Evolutionary conservation across 768 basidiomycete genomes (phyloP).

Genomic region (Kwoniella botswanensis): DNA sequence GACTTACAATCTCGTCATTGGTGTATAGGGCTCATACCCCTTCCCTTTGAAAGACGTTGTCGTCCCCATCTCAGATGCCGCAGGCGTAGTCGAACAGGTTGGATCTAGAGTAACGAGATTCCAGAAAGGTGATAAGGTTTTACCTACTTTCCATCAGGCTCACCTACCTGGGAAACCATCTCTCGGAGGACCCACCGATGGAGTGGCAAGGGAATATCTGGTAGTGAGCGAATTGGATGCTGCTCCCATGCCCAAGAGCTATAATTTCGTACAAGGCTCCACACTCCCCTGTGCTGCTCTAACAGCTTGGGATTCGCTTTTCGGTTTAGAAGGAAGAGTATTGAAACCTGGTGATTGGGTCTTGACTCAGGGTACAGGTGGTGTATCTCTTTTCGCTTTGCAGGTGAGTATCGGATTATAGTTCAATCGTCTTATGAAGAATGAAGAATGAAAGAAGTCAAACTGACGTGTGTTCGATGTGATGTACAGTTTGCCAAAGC

Average conservation of each 20-base stretch:
- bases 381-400: slow-evolving; percentile 36
- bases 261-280: slow-evolving; percentile 23
- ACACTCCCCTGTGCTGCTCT: slow-evolving; percentile 39
- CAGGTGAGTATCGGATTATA: slow-evolving; percentile 21
- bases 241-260: slow-evolving; percentile 22
- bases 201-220: slow-evolving; percentile 15
- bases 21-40: slow-evolving; percentile 26
- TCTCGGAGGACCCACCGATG: slow-evolving; percentile 23
- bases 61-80: slow-evolving; percentile 31
- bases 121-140: slow-evolving; percentile 32
- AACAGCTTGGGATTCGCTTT: slow-evolving; percentile 37
- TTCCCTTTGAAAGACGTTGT: slow-evolving; percentile 26
- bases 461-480: too few relatives aligned
- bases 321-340: slow-evolving; percentile 24
- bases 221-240: slow-evolving; percentile 18
- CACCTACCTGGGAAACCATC: slow-evolving; percentile 17
- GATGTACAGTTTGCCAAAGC: slow-evolving; percentile 33
- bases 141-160: slow-evolving; percentile 25
- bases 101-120: slow-evolving; percentile 26
- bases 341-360: slow-evolving; percentile 33
- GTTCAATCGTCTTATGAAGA: not conserved
- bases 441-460: too few relatives aligned
- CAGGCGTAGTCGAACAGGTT: slow-evolving; percentile 25
- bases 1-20: not conserved
- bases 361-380: slow-evolving; percentile 37